Percentiles rank a stretch among this genome's conserved stretches.
These are phyloP conservation scores for Spiraea crenata DNA, from an alignment of 331 rosid species.

Conservation along the genomic window DNA sequence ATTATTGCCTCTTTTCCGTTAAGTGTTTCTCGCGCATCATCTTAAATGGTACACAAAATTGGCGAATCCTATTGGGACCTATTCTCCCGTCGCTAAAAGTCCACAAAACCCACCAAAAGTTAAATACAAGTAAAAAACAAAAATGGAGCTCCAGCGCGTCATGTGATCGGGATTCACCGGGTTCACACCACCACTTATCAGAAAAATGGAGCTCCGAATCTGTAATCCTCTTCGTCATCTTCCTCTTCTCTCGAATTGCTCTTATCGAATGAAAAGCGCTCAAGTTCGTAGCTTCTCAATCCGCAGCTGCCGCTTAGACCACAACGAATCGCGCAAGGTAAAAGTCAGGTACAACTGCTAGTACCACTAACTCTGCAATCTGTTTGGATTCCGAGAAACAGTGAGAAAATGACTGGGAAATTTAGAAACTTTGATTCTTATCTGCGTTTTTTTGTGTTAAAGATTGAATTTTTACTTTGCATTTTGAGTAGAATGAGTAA, in stretches of 20 bases:
- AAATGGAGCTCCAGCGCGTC: too few relatives aligned
- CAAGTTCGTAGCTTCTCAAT: conserved; percentile 33
- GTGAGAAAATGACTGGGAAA: not conserved
- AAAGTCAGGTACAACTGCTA: not conserved
- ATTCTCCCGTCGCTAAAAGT: too few relatives aligned
- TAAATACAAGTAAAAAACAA: too few relatives aligned
- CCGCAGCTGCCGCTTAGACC: conserved; percentile 37
- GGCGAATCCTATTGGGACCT: too few relatives aligned
- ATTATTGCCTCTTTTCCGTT: too few relatives aligned
- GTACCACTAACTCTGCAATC: not conserved
- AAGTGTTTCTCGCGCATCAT: too few relatives aligned
- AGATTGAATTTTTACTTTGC: not conserved
- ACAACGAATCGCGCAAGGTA: conserved; percentile 57
- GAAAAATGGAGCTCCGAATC: conserved; percentile 56
- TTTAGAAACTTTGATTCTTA: not conserved
- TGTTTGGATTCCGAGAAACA: not conserved
- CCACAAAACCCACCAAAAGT: too few relatives aligned
- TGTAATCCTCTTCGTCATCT: conserved; percentile 38
- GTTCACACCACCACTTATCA: not conserved
- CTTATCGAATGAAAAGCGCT: conserved; percentile 17
- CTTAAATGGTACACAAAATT: too few relatives aligned
- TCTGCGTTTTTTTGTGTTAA: not conserved
- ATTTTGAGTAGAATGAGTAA: not conserved
- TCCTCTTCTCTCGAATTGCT: conserved; percentile 27
- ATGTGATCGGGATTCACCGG: not conserved